Conservation (phyloP, 257 asterid species). For the Verbascum thapsus region DNA sequence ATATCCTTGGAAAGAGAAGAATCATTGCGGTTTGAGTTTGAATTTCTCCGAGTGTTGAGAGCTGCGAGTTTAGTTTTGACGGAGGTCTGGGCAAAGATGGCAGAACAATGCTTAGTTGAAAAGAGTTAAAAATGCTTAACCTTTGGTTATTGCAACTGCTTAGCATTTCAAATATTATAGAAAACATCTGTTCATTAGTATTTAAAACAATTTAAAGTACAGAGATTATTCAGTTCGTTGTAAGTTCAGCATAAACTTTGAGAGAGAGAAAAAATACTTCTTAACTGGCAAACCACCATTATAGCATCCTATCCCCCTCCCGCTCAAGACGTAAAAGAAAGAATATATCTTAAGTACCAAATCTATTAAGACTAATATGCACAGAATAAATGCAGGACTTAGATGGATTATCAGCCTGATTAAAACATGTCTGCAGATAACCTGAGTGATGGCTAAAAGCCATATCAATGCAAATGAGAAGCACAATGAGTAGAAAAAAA, state of each 20-base stretch:
- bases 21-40: constrained; percentile 40
- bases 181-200: background rate
- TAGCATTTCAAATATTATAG: background rate
- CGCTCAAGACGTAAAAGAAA: background rate
- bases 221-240: background rate
- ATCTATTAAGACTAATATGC: constrained; percentile 1
- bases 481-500: constrained; percentile 8
- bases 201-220: background rate
- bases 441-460: constrained; percentile 5
- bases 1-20: constrained; percentile 47
- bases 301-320: constrained; percentile 5
- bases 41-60: constrained; percentile 41
- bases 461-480: constrained; percentile 4
- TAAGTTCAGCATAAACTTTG: background rate
- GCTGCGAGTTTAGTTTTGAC: constrained; percentile 34
- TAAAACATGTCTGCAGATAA: constrained; percentile 4
- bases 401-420: constrained; percentile 8
- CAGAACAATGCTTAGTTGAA: constrained; percentile 27
- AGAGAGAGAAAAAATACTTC: background rate
- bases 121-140: constrained; percentile 6
- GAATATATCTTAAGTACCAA: background rate
- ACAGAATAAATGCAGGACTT: constrained; percentile 16
- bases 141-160: constrained; percentile 5
- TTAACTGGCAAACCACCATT: background rate
- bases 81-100: constrained; percentile 45